phyloP scores from a whole-genome alignment of 2,329 filamentous ascomycete species.

The Colletotrichum scovillei region DNA sequence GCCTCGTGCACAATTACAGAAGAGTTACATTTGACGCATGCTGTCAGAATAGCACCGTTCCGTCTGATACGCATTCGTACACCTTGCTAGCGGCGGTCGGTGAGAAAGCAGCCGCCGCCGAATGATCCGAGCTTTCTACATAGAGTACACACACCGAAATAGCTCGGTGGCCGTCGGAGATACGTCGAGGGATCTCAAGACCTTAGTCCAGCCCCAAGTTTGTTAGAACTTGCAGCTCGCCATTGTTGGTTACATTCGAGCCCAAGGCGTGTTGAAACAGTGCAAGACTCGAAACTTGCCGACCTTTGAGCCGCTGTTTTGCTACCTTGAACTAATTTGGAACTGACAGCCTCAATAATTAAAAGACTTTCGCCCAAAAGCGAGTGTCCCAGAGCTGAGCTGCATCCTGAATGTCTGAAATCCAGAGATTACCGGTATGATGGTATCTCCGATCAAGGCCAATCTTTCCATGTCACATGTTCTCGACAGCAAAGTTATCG shows the following conservation, averaged over 20 bases:
- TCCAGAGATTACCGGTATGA: not conserved
- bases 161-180: slow-evolving; percentile 19
- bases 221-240: not conserved
- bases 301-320: not conserved
- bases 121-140: slow-evolving; percentile 18
- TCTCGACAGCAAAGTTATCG: not conserved
- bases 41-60: slow-evolving; percentile 19
- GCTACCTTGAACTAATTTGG: slow-evolving; percentile 7
- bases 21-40: slow-evolving; percentile 22
- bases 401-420: slow-evolving; percentile 8
- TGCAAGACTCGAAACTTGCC: not conserved
- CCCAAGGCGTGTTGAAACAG: not conserved
- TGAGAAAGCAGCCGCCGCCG: slow-evolving; percentile 12
- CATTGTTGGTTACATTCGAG: not conserved
- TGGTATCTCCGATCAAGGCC: not conserved
- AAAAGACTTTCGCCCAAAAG: slow-evolving; percentile 21
- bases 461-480: not conserved
- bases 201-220: not conserved
- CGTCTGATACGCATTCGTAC: slow-evolving; percentile 20
- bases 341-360: not conserved
- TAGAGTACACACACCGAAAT: slow-evolving; percentile 24
- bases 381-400: slow-evolving; percentile 12
- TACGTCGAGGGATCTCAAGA: not conserved
- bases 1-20: not conserved
- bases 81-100: slow-evolving; percentile 14